Base-by-base conservation (phyloP, 2,329 filamentous ascomycete genomes). In the Phialophora macrospora region DNA sequence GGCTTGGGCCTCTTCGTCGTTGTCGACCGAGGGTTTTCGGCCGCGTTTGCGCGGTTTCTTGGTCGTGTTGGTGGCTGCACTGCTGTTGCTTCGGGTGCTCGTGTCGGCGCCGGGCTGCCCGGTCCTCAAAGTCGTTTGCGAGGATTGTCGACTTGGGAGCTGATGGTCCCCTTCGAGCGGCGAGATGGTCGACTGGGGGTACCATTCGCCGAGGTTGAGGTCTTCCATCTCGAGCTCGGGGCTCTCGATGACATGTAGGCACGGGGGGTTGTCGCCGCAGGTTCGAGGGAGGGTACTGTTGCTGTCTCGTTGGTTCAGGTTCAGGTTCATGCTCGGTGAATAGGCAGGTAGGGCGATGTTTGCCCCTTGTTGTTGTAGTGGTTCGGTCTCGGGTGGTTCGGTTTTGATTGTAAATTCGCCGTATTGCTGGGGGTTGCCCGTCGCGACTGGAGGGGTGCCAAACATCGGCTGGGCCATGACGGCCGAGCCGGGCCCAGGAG, bases 191-290 rank as follows among this genome's bases (percentile, higher is more conserved):
- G 58, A 20, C 22, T n/a, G 5, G 8, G 12, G 20, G n/a, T 26
- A 14, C 44, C 57, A 26, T 30, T 38, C 58, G 20, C 56, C 46
- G 9, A 59, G 26, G 49, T 61, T 65, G 65, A 63, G 67, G 28
- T 69, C 67, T 55, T 69, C 67, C 28, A 69, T 69, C 11, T 60
- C 58, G 22, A 69, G 67, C 8, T 60, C 58, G 1, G 62, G 62
- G 48, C 61, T 62, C 14, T 60, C 60, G 30, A 65, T 46, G 9
- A 67, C 34, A 22, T 69, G 67, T 3, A 64, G 26, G 58, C 67
- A 69, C 6, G 55, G 22, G 0, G 67, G 63, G 8, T 59, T 57
- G 5, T 46, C 26, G n/a, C 67, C 65, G 52, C 65, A 63, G 32
- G 17, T 51, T 32, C 46, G 67, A 6, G 62, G 48, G 38, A 30